phyloP scores from a whole-genome alignment of 2,329 filamentous ascomycete species.

The Venturia asperata region DNA sequence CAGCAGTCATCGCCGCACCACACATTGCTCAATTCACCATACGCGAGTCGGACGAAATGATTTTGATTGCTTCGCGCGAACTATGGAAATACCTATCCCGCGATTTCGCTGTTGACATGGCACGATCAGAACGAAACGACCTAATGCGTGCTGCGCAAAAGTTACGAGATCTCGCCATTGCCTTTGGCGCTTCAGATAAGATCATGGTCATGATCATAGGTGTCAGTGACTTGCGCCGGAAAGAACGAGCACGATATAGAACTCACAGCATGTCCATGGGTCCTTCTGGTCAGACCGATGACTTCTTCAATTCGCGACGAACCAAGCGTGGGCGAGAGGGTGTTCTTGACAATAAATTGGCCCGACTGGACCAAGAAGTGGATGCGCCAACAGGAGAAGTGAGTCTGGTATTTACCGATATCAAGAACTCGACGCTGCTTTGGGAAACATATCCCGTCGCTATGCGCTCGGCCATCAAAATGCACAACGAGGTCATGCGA shows the following conservation, averaged over 20 bases:
- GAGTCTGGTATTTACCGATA: constrained; percentile 94
- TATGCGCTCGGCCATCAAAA: constrained; percentile 93
- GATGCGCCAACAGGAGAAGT: constrained; percentile 86
- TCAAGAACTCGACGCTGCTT: constrained; percentile 92
- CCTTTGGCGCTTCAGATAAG: constrained; percentile 88
- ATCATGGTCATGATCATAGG: constrained; percentile 99
- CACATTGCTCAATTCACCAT: constrained; percentile 72
- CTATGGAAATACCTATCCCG: constrained; percentile 92
- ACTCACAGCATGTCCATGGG: constrained; percentile 82
- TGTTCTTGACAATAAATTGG: constrained; percentile 76
- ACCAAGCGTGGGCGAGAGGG: constrained; percentile 52
- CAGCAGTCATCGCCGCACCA: constrained; percentile 85
- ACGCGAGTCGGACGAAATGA: constrained; percentile 85
- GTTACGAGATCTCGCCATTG: constrained; percentile 87
- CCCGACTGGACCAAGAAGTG: constrained; percentile 81
- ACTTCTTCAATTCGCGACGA: constrained; percentile 54
- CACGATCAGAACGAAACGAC: constrained; percentile 76
- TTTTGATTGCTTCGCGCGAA: constrained; percentile 83
- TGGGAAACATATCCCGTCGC: constrained; percentile 95
- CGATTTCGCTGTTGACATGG: constrained; percentile 85
- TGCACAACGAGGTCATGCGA: constrained; percentile 96
- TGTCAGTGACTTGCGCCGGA: constrained; percentile 80
- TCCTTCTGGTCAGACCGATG: constrained; percentile 65
- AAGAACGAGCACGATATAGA: constrained; percentile 66
- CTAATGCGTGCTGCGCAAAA: constrained; percentile 94